Percentiles rank a stretch among this genome's conserved stretches.
These are phyloP conservation scores for Lasiosphaeria ovina DNA, from an alignment of 495 filamentous ascomycete species.

Conservation along the genomic window DNA sequence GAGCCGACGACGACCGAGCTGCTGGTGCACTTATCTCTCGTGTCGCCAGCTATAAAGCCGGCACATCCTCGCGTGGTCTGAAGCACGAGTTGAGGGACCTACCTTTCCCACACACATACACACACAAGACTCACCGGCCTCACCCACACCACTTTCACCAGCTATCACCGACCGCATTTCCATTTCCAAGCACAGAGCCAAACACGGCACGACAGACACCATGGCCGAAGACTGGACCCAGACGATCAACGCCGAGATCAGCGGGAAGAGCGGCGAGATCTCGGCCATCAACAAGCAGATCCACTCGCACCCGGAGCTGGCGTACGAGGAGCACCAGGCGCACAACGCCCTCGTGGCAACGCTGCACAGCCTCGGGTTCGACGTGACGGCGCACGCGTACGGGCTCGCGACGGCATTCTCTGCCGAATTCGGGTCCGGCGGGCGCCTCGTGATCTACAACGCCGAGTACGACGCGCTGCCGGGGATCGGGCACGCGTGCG, in stretches of 20 bases:
- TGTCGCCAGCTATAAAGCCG: not conserved
- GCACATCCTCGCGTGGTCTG: no score
- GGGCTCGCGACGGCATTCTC: constrained; percentile 55
- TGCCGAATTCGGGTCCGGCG: constrained; percentile 47
- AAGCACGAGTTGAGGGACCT: no score
- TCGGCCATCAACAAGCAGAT: constrained; percentile 50
- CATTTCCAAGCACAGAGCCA: not conserved
- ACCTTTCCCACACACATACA: not conserved
- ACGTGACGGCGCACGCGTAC: constrained; percentile 47
- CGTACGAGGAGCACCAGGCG: constrained; percentile 52
- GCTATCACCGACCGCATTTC: not conserved
- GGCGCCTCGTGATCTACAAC: constrained; percentile 54
- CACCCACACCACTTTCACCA: not conserved
- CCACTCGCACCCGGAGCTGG: constrained; percentile 53
- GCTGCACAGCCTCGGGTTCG: constrained; percentile 38
- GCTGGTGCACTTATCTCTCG: not conserved
- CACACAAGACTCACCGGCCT: not conserved
- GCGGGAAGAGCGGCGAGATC: constrained; percentile 32
- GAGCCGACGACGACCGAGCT: not conserved
- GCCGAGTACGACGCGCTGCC: constrained; percentile 55
- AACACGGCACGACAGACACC: not conserved
- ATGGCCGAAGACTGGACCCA: constrained; percentile 8
- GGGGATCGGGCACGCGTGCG: constrained; percentile 49
- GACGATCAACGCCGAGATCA: constrained; percentile 26
- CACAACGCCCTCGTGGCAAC: constrained; percentile 51